A percentile compares a stretch with the other conserved stretches of the same genome.
phyloP scores from a whole-genome alignment of 1,284 basidiomycete genomes.

The Ceratobasidium theobromae region DNA sequence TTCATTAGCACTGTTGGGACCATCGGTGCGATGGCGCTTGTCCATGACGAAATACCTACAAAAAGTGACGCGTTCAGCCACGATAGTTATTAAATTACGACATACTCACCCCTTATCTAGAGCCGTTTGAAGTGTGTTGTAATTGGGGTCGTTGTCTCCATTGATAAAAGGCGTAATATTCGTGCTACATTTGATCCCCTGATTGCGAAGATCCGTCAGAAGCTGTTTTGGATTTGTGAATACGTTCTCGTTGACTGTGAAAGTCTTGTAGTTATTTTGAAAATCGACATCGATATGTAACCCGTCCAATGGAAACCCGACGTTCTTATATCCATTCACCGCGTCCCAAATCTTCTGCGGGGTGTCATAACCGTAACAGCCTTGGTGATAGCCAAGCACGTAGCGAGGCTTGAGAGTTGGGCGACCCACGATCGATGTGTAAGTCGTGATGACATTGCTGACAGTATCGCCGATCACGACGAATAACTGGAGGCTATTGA shows the following conservation, averaged over 20 bases:
- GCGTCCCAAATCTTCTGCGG: constrained; percentile 8
- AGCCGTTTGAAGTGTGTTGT: constrained; percentile 9
- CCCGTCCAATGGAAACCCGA: constrained; percentile 22
- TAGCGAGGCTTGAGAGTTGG: constrained; percentile 31
- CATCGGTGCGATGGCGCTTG: neutral
- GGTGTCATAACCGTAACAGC: constrained; percentile 28
- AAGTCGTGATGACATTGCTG: constrained; percentile 8
- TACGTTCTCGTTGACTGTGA: constrained; percentile 7
- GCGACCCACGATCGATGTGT: constrained; percentile 27
- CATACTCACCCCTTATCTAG: neutral
- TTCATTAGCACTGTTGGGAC: neutral
- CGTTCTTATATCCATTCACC: constrained; percentile 5
- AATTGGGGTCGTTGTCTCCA: constrained; percentile 1
- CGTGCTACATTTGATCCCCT: constrained; percentile 31
- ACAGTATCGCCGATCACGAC: constrained; percentile 11
- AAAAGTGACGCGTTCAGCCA: neutral
- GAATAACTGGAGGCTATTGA: constrained; percentile 25
- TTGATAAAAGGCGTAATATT: constrained; percentile 33
- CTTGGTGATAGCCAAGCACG: constrained; percentile 32
- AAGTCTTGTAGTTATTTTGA: constrained; percentile 28
- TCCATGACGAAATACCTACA: constrained; percentile 24
- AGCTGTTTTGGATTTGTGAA: neutral
- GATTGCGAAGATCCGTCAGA: neutral
- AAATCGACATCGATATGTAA: constrained; percentile 32
- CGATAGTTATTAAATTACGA: neutral